Percentiles rank a stretch among this genome's conserved stretches.
phyloP scores from a whole-genome alignment of 192 early-diverging fungal genomes.

The Podila horticola region DNA sequence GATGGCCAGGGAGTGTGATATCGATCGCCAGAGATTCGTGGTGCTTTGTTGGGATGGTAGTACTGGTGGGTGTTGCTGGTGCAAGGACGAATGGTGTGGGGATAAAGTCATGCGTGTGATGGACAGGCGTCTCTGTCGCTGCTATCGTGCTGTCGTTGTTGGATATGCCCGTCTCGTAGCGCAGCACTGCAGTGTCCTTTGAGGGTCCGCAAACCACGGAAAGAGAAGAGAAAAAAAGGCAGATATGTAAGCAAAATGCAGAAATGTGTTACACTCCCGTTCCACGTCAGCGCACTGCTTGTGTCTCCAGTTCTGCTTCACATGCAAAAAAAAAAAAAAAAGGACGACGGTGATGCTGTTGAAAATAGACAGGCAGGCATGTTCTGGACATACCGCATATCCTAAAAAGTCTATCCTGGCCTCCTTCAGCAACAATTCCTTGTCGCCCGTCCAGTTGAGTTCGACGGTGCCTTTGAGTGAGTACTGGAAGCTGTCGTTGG shows the following conservation, averaged over 20 bases:
- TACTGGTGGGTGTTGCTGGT: neutral
- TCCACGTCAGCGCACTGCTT: too few species aligned
- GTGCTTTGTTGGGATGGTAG: neutral
- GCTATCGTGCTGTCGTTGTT: slow-evolving; percentile 12
- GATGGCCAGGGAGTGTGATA: slow-evolving; percentile 34
- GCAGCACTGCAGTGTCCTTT: slow-evolving; percentile 44
- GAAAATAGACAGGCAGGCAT: neutral
- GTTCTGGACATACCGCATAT: slow-evolving; percentile 31
- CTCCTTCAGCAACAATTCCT: slow-evolving; percentile 37
- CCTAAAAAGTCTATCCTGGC: slow-evolving; percentile 49
- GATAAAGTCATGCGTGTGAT: slow-evolving; percentile 46
- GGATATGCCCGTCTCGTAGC: slow-evolving; percentile 24
- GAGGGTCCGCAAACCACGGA: neutral
- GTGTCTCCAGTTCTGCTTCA: neutral
- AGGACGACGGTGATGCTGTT: neutral
- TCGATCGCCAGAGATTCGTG: slow-evolving; percentile 45
- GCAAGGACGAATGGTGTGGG: slow-evolving; percentile 32
- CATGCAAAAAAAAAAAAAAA: neutral
- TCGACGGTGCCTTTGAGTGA: slow-evolving; percentile 41
- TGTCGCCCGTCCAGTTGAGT: slow-evolving; percentile 19
- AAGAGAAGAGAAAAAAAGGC: too few species aligned
- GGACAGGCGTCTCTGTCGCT: slow-evolving; percentile 40
- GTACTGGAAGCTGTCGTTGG: slow-evolving; percentile 42
- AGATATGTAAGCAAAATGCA: neutral
- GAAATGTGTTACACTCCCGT: too few species aligned